phyloP scores from a whole-genome alignment of 371 early-diverging fungal genomes.

The Chytridiales sp. region DNA sequence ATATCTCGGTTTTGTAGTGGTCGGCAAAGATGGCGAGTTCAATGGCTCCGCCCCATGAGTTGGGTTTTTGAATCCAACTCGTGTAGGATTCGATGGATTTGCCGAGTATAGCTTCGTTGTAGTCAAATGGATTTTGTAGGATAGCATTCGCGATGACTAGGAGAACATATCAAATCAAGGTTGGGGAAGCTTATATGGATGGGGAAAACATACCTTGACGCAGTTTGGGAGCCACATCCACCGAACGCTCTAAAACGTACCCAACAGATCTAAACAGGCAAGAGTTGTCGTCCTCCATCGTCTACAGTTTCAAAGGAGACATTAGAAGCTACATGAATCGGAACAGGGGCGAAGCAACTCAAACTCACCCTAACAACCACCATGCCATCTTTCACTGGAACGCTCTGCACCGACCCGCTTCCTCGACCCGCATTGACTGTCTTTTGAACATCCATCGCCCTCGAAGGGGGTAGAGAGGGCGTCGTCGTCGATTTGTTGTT shows the following conservation, averaged over 20 bases:
- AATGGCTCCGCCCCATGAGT: slow-evolving; percentile 71
- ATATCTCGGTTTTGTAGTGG: slow-evolving; percentile 46
- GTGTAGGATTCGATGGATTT: slow-evolving; percentile 40
- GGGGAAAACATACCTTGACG: slow-evolving; percentile 6
- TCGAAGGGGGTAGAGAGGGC: background rate
- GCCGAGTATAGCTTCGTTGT: slow-evolving; percentile 54
- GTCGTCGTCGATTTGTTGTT: no score
- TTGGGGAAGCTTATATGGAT: background rate
- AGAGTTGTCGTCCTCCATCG: slow-evolving; percentile 60
- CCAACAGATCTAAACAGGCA: slow-evolving; percentile 55
- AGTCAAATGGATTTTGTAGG: slow-evolving; percentile 34
- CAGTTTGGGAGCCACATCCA: slow-evolving; percentile 8
- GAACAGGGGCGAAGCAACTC: background rate
- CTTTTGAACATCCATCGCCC: background rate
- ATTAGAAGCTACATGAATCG: no score
- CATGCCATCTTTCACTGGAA: slow-evolving; percentile 21
- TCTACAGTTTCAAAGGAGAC: slow-evolving; percentile 1
- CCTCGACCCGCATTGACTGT: no score
- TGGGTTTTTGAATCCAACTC: slow-evolving; percentile 50
- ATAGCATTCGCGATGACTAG: slow-evolving; percentile 41
- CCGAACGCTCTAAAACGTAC: slow-evolving; percentile 29
- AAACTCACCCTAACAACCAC: slow-evolving; percentile 25
- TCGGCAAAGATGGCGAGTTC: slow-evolving; percentile 35
- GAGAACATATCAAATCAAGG: background rate
- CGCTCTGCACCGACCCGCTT: background rate